Percentiles rank a stretch among this genome's conserved stretches.
Evolutionary conservation across 176 grass and related monocot genomes (phyloP).

Genomic region (Cocos nucifera): DNA sequence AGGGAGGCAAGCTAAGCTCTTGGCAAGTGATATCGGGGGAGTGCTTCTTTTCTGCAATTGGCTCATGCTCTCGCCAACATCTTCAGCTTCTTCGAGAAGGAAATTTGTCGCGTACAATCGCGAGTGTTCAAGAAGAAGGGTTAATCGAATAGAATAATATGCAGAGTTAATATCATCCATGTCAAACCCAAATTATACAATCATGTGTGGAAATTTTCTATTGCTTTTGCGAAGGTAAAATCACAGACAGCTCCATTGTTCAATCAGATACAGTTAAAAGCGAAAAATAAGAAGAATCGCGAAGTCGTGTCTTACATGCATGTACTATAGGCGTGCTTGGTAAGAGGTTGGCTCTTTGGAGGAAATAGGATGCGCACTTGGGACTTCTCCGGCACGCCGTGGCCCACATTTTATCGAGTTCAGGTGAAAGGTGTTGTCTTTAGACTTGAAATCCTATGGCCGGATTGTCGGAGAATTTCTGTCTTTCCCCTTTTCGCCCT

Average conservation of each 20-base stretch:
- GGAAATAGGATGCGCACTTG: not conserved
- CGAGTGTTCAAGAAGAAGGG: not conserved
- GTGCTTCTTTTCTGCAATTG: not conserved
- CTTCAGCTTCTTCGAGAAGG: slow-evolving; percentile 34
- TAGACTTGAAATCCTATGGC: too few species aligned
- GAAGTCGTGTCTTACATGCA: not conserved
- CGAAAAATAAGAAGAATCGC: too few species aligned
- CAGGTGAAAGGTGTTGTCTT: too few species aligned
- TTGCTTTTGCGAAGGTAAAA: too few species aligned
- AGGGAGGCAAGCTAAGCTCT: slow-evolving; percentile 62
- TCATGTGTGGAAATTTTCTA: too few species aligned
- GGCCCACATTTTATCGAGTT: not conserved
- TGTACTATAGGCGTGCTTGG: not conserved
- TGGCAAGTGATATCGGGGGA: slow-evolving; percentile 49
- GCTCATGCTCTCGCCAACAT: slow-evolving; percentile 12
- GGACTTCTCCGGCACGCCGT: not conserved
- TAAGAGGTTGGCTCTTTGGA: not conserved
- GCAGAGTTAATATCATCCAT: too few species aligned
- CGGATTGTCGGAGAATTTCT: too few species aligned
- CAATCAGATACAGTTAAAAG: too few species aligned
- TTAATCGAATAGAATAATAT: too few species aligned
- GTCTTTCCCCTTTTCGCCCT: too few species aligned
- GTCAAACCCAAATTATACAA: too few species aligned
- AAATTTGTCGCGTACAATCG: slow-evolving; percentile 16
- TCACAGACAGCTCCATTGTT: too few species aligned